Evolutionary conservation across 2,329 filamentous ascomycete genomes (phyloP).

Genomic region (Helicocarpus griseus): DNA sequence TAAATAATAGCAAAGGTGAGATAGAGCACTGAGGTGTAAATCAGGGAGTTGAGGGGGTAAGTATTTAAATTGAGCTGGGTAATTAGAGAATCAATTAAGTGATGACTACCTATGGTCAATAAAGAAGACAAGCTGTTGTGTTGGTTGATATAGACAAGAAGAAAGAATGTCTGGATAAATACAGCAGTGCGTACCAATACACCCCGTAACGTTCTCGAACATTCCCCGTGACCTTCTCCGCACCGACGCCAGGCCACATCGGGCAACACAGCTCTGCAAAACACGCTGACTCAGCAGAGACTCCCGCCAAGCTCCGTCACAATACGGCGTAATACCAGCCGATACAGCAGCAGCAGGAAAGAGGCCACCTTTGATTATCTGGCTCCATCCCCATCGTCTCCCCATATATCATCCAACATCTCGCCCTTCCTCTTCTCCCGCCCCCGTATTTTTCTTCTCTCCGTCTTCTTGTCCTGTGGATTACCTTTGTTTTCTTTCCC

Average conservation of each 20-base stretch:
- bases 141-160: background rate
- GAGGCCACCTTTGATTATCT: conserved; percentile 35
- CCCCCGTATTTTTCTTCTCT: conserved; percentile 8
- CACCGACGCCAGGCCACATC: background rate
- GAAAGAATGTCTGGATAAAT: background rate
- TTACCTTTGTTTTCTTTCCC: conserved; percentile 10
- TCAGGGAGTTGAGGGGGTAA: no score
- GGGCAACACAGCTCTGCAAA: background rate
- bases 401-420: conserved; percentile 11
- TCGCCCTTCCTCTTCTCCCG: conserved; percentile 12
- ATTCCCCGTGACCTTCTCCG: background rate
- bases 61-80: no score
- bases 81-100: no score
- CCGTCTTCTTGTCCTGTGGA: conserved; percentile 14
- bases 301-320: background rate
- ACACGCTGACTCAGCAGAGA: background rate
- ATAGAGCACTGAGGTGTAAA: no score
- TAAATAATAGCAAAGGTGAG: no score
- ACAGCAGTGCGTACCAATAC: background rate
- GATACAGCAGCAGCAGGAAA: conserved; percentile 14
- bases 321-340: background rate
- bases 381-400: conserved; percentile 8
- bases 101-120: no score
- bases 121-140: no score
- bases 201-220: background rate